A percentile compares a stretch with the other conserved stretches of the same genome.
Conservation (phyloP, 208 protist genomes). For the Trypanosoma mega region DNA sequence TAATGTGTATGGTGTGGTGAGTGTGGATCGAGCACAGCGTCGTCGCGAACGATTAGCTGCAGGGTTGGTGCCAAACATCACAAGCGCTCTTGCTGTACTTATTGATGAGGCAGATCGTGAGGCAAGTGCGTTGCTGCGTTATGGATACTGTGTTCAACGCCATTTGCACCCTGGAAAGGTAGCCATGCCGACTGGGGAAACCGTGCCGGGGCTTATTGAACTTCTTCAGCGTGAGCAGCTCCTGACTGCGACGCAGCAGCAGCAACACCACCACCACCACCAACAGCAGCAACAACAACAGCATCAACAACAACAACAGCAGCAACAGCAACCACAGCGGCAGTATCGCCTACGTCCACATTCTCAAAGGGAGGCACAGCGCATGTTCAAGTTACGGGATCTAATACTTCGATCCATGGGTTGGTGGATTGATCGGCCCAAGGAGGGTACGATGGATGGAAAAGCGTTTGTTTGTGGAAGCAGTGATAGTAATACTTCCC, state of each 20-base stretch:
- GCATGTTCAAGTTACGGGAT: conserved; percentile 24
- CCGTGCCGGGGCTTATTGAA: conserved; percentile 22
- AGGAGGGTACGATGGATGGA: conserved; percentile 6
- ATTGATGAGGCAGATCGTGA: conserved; percentile 70
- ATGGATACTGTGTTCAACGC: conserved; percentile 42
- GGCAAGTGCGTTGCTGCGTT: conserved; percentile 60
- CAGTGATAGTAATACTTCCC: conserved; percentile 5
- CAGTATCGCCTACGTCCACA: too few relatives aligned
- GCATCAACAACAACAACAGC: not conserved
- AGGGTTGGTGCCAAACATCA: conserved; percentile 42
- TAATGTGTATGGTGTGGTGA: too few relatives aligned
- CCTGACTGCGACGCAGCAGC: not conserved
- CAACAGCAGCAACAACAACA: not conserved
- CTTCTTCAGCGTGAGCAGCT: conserved; percentile 15
- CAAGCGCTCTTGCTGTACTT: conserved; percentile 44
- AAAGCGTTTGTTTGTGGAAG: too few relatives aligned
- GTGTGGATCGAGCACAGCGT: too few relatives aligned
- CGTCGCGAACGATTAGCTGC: conserved; percentile 30
- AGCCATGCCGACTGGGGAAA: conserved; percentile 1
- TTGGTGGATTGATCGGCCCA: conserved; percentile 26
- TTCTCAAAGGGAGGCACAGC: too few relatives aligned
- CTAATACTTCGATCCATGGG: conserved; percentile 54
- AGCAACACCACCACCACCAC: too few relatives aligned
- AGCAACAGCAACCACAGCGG: too few relatives aligned
- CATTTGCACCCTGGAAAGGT: conserved; percentile 30